phyloP scores from a whole-genome alignment of 2,329 filamentous ascomycete genomes.

The Zymoseptoria brevis region DNA sequence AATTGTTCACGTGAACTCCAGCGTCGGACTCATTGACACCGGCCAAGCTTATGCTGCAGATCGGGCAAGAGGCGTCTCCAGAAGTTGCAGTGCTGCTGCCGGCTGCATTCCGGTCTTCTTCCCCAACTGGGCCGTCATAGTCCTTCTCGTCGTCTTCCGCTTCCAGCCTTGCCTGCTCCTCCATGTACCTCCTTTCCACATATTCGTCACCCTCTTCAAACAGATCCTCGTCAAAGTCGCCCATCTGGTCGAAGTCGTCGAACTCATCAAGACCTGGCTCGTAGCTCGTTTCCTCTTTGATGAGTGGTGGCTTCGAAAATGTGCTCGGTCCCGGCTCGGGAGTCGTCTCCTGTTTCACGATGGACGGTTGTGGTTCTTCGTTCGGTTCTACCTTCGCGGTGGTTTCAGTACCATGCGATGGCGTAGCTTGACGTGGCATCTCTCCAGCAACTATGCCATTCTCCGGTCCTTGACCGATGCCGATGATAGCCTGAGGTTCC shows the following conservation, averaged over 20 bases:
- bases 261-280: constrained; percentile 42
- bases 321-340: not conserved
- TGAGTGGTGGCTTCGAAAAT: constrained; percentile 16
- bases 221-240: constrained; percentile 54
- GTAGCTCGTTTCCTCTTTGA: constrained; percentile 46
- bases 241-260: constrained; percentile 44
- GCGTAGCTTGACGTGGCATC: constrained; percentile 4
- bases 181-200: constrained; percentile 57
- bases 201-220: constrained; percentile 48
- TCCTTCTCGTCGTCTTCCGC: constrained; percentile 45
- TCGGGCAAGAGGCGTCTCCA: constrained; percentile 53
- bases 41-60: constrained; percentile 61
- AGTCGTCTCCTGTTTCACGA: not conserved
- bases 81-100: not conserved
- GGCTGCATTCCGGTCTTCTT: constrained; percentile 6
- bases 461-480: constrained; percentile 7
- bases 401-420: not conserved
- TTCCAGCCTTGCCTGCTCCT: constrained; percentile 54
- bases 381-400: not conserved
- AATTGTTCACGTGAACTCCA: constrained; percentile 82
- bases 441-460: constrained; percentile 6
- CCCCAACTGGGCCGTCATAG: constrained; percentile 18
- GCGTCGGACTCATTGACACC: constrained; percentile 55
- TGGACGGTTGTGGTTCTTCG: not conserved
- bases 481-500: constrained; percentile 19